Conservation (phyloP, 805 yeast genomes). For the Jamesozyma jinghongensis region DNA sequence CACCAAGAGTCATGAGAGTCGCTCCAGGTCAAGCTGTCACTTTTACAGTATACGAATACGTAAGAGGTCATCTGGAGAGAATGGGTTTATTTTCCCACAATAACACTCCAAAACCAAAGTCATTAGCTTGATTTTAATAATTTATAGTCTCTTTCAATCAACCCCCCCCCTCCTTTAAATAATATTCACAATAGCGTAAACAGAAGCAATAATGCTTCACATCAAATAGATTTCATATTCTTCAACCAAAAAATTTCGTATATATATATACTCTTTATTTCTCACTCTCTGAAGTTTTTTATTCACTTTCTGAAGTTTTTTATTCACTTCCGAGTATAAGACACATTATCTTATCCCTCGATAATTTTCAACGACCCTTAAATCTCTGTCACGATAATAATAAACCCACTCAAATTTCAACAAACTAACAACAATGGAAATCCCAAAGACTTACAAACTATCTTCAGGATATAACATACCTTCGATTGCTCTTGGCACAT, state of each 20-base stretch:
- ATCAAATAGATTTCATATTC: too few species aligned
- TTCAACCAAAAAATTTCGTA: too few species aligned
- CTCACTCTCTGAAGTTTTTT: too few species aligned
- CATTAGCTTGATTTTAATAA: conserved; percentile 3
- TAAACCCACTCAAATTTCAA: not conserved
- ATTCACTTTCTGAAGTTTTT: too few species aligned
- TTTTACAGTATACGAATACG: conserved; percentile 89
- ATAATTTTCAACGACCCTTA: too few species aligned
- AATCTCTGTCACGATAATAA: too few species aligned
- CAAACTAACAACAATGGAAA: conserved; percentile 4
- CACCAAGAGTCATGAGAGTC: conserved; percentile 98
- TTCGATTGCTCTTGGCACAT: conserved; percentile 48
- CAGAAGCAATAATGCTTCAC: too few species aligned
- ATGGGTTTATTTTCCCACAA: conserved; percentile 15
- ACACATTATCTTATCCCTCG: too few species aligned
- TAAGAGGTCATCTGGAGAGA: conserved; percentile 54
- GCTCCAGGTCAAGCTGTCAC: conserved; percentile 99
- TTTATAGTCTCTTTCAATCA: too few species aligned
- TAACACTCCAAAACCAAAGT: conserved; percentile 4
- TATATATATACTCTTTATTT: too few species aligned
- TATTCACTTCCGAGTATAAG: too few species aligned
- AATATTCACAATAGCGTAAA: too few species aligned
- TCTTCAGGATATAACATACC: conserved; percentile 52
- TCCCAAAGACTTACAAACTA: conserved; percentile 32
- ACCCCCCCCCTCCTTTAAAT: not conserved